Percentiles rank a stretch among this genome's conserved stretches.
phyloP scores from a whole-genome alignment of 768 basidiomycete species.

The Agaricus blazei region DNA sequence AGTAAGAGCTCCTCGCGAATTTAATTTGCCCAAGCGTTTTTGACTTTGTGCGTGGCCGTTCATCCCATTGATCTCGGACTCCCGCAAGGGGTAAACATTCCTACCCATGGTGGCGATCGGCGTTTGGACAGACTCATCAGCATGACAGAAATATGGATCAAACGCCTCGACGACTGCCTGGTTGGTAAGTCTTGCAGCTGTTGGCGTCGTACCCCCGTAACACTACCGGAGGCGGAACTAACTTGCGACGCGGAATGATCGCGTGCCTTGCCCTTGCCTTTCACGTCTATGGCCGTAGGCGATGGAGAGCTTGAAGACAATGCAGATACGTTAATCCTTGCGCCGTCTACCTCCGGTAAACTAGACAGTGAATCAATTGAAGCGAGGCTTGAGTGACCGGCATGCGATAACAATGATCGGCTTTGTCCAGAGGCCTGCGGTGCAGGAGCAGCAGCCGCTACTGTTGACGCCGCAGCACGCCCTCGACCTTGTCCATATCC shows the following conservation, averaged over 20 bases:
- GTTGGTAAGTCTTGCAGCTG: too few relatives aligned
- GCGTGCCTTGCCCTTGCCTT: conserved; percentile 20
- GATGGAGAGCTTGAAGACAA: neutral
- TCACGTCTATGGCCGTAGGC: conserved; percentile 7
- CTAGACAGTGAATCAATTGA: neutral
- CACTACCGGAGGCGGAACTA: conserved; percentile 2
- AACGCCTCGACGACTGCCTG: neutral
- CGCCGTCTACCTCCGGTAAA: conserved; percentile 24
- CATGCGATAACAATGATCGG: neutral
- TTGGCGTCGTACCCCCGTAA: conserved; percentile 11
- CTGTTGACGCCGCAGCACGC: neutral
- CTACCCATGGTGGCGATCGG: neutral
- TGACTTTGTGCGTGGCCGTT: neutral
- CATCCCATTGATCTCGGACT: neutral
- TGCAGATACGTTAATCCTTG: conserved; percentile 28
- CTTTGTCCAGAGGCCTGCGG: neutral
- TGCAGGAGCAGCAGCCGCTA: neutral
- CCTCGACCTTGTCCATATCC: neutral
- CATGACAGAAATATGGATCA: neutral
- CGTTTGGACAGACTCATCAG: conserved; percentile 8
- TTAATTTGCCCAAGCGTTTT: neutral
- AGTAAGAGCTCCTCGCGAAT: neutral
- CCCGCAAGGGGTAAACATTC: neutral
- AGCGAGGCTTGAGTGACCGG: neutral
- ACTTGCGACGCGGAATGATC: conserved; percentile 2